phyloP scores from a whole-genome alignment of 2,329 filamentous ascomycete species.

The Ophiostoma novo-ulmi region DNA sequence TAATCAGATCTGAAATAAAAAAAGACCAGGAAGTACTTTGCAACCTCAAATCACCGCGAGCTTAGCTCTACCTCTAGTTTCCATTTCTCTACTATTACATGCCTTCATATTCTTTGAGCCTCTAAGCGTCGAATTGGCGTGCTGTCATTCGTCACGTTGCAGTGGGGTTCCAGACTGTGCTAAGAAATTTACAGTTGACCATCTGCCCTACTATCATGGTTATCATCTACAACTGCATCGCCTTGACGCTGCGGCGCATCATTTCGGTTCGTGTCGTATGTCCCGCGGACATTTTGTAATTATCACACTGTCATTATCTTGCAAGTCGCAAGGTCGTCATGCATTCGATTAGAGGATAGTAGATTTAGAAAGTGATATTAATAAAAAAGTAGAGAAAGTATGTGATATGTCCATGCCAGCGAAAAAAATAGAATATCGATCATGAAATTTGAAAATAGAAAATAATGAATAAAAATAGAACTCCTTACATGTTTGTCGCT shows the following conservation, averaged over 20 bases:
- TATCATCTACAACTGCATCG: not conserved
- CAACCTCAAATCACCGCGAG: not conserved
- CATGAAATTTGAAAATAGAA: not conserved
- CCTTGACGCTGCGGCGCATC: not conserved
- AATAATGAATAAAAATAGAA: not conserved
- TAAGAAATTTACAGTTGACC: not conserved
- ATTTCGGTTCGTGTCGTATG: not conserved
- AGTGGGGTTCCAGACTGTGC: not conserved
- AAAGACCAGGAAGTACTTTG: not conserved
- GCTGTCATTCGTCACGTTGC: conserved; percentile 25
- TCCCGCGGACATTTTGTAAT: not conserved
- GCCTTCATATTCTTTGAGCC: not conserved
- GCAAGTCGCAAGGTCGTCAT: not conserved
- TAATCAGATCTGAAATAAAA: not conserved
- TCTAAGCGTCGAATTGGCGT: conserved; percentile 21
- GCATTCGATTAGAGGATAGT: too few species aligned
- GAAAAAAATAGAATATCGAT: not conserved
- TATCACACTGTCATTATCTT: not conserved
- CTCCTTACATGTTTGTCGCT: conserved; percentile 7
- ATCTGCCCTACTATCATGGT: not conserved
- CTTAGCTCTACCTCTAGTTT: not conserved
- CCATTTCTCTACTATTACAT: not conserved
- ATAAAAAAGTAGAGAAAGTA: not conserved
- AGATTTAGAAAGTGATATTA: not conserved
- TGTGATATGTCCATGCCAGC: not conserved